Evolutionary conservation across 2,329 filamentous ascomycete species (phyloP).

Genomic region (Aspergillus terreus): DNA sequence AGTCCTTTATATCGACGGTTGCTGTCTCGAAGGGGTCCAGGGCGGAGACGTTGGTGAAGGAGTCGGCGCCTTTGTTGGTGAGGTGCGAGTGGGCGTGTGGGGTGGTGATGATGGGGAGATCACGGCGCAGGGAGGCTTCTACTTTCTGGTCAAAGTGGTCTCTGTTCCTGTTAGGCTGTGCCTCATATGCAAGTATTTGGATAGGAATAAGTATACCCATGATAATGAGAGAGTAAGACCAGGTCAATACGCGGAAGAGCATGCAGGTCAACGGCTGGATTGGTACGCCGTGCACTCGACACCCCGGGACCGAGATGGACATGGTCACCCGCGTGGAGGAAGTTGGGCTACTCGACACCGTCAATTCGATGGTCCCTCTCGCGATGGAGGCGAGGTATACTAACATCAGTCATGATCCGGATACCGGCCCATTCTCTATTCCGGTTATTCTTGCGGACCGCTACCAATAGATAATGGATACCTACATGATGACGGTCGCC

Average conservation of each 20-base stretch:
- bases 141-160: conserved; percentile 56
- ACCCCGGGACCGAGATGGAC: conserved; percentile 65
- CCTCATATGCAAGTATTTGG: too few relatives aligned
- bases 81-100: conserved; percentile 57
- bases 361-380: too few relatives aligned
- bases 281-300: neutral
- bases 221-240: neutral
- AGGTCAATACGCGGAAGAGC: neutral
- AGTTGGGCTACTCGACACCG: conserved; percentile 49
- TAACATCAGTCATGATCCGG: neutral
- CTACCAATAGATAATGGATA: neutral
- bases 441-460: neutral
- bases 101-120: conserved; percentile 62
- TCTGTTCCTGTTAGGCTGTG: conserved; percentile 6
- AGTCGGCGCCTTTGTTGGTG: neutral
- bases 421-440: neutral
- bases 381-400: neutral
- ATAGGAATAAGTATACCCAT: neutral
- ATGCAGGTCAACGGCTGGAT: neutral
- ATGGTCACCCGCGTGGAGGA: conserved; percentile 63
- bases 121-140: conserved; percentile 48
- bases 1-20: neutral
- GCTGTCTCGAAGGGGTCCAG: neutral
- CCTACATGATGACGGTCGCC: neutral
- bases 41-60: neutral